These are phyloP conservation scores for Lactarius evosmus DNA, from an alignment of 768 basidiomycete species.

Conservation along the genomic window DNA sequence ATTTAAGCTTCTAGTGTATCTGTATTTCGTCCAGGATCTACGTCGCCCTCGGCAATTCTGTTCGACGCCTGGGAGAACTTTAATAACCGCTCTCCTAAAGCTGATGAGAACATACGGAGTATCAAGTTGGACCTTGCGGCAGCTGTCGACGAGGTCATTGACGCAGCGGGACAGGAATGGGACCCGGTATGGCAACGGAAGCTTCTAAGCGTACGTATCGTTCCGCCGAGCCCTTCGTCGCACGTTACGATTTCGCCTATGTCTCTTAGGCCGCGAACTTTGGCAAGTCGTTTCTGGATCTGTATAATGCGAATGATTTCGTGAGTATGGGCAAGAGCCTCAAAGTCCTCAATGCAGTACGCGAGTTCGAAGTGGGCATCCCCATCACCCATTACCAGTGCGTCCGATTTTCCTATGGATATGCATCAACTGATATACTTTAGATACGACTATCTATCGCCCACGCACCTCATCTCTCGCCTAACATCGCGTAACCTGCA, in stretches of 20 bases:
- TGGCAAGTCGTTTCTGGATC: slow-evolving; percentile 88
- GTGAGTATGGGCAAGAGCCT: slow-evolving; percentile 89
- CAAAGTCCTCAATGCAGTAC: slow-evolving; percentile 90
- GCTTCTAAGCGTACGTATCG: slow-evolving; percentile 65
- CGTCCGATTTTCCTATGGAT: slow-evolving; percentile 32
- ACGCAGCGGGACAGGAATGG: slow-evolving; percentile 91
- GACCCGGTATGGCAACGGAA: slow-evolving; percentile 87
- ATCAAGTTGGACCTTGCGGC: slow-evolving; percentile 82
- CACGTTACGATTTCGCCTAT: slow-evolving; percentile 4
- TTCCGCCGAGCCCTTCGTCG: neutral
- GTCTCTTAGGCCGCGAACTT: slow-evolving; percentile 87
- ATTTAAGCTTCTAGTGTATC: slow-evolving; percentile 68
- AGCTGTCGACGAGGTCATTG: slow-evolving; percentile 89
- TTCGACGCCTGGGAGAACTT: slow-evolving; percentile 93
- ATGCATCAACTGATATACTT: neutral
- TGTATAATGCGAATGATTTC: slow-evolving; percentile 90
- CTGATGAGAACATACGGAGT: slow-evolving; percentile 87
- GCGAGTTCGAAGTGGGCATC: slow-evolving; percentile 89
- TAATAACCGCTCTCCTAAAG: slow-evolving; percentile 77
- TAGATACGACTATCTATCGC: slow-evolving; percentile 81
- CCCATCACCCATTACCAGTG: slow-evolving; percentile 91
- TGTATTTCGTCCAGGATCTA: slow-evolving; percentile 90
- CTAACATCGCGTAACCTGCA: slow-evolving; percentile 87
- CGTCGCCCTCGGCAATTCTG: slow-evolving; percentile 85
- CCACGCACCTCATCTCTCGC: slow-evolving; percentile 74